Evolutionary conservation across 1,284 basidiomycete genomes (phyloP), one percentile per base, ranked within the genome.

Genomic region (Cryptococcus hybrid): DNA sequence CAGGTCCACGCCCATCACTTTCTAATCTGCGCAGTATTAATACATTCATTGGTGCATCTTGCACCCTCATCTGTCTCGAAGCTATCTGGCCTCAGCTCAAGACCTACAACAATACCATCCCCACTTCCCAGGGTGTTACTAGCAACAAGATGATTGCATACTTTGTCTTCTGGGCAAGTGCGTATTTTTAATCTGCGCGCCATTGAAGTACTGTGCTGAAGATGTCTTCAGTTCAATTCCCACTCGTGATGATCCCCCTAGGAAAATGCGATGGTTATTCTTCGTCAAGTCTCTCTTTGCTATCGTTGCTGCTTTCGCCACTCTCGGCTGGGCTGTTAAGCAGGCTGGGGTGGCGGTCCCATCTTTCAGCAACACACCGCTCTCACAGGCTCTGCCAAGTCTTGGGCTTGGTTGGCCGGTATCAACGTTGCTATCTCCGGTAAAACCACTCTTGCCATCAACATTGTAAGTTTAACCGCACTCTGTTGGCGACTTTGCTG

Each of bases 161-260:
- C 75, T 84, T 89, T 73, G 74, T 92, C 36, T 90, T 85, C 78
- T 90, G 88, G 69, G 60, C 49, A 45, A 47, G 88, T 73, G 52
- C 64, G 74, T 86, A 18, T 36, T 78, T 8, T 12, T 5, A 15
- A 9, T 30, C 40, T 37, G 36, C 12, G 18, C 45, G 11, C 24
- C 3, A 15, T 30, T n/a, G 34, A 43, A 5, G 18, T 7, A 15
- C 37, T 51, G 34, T 47, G 52, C 47, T 51, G 48, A 47, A 38
- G 11, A 8, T 13, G 9, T 24, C 13, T 15, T 2, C 56, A 65
- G 66, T 73, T n/a, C 73, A 70, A 62, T 61, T 77, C 43, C 88
- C 87, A n/a, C 82, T 90, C 64, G 82, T 89, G 79, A 77, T 90
- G 50, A 79, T 90, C 88, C 87, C 11, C 88, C 88, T 3, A 84